These are phyloP conservation scores for Neocucurbitaria cava DNA, from an alignment of 2,329 filamentous ascomycete genomes.

Conservation along the genomic window DNA sequence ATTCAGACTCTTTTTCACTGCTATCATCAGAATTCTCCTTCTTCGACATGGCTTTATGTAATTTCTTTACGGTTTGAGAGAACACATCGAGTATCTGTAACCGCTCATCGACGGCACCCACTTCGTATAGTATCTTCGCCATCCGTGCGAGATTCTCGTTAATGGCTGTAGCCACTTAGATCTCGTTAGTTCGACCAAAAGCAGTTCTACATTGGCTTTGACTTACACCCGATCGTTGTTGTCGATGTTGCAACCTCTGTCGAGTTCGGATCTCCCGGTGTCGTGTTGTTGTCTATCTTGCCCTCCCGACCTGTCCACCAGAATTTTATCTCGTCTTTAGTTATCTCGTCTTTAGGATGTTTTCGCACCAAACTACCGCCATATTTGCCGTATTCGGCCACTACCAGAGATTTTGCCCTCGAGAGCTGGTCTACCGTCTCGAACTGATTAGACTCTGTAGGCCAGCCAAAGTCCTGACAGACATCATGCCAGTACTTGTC, in stretches of 20 bases:
- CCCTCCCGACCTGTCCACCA: neutral
- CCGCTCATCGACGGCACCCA: neutral
- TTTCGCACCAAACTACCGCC: no score
- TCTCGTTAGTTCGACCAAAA: neutral
- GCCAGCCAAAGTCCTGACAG: neutral
- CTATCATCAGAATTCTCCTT: no score
- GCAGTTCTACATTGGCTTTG: neutral
- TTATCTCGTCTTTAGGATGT: no score
- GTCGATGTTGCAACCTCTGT: neutral
- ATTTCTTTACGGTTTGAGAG: no score
- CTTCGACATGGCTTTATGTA: no score
- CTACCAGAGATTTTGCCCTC: no score
- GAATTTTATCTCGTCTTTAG: neutral
- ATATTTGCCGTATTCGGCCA: no score
- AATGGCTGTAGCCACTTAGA: neutral
- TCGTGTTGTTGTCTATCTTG: neutral
- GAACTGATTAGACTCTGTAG: neutral
- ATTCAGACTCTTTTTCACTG: no score
- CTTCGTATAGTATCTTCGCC: neutral
- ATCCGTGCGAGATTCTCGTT: neutral
- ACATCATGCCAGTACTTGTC: neutral
- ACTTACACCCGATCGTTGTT: neutral
- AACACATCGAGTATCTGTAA: neutral
- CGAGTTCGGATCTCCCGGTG: neutral
- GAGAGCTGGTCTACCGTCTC: neutral